Evolutionary conservation across 176 grass and related monocot genomes (phyloP).

Genomic region (Rhynchospora pubera): DNA sequence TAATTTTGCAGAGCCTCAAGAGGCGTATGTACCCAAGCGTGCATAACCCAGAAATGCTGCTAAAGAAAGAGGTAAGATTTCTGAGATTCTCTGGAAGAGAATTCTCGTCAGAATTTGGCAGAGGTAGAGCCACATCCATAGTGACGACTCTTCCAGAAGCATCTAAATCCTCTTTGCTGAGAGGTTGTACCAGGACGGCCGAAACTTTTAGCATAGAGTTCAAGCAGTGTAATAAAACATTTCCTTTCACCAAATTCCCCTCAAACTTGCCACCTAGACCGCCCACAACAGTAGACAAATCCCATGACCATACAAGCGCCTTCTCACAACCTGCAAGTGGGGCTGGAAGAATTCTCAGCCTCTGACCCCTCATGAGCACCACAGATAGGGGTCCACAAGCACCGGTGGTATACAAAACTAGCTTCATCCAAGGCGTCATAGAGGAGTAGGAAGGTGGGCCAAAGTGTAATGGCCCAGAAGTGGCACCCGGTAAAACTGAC

Average conservation of each 20-base stretch:
- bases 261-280: conserved; percentile 87
- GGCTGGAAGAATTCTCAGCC: conserved; percentile 70
- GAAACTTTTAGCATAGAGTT: conserved; percentile 92
- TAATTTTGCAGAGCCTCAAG: conserved; percentile 64
- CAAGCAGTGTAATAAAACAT: conserved; percentile 76
- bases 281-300: conserved; percentile 62
- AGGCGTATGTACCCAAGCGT: conserved; percentile 87
- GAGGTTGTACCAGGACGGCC: conserved; percentile 83
- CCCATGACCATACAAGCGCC: conserved; percentile 93
- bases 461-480: conserved; percentile 69
- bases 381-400: conserved; percentile 76
- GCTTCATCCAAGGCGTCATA: conserved; percentile 98
- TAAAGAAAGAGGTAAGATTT: conserved; percentile 58
- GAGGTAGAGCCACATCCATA: conserved; percentile 71
- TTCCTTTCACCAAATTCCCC: conserved; percentile 94
- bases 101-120: conserved; percentile 59
- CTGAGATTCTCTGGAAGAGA: conserved; percentile 49
- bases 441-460: conserved; percentile 88
- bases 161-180: conserved; percentile 68
- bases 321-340: conserved; percentile 88
- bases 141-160: conserved; percentile 62
- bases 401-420: conserved; percentile 70
- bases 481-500: conserved; percentile 73
- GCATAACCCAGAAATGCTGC: conserved; percentile 55
- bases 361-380: conserved; percentile 91